Conservation (phyloP, 164 flowering plant species). For the Umbilicus rupestris region DNA sequence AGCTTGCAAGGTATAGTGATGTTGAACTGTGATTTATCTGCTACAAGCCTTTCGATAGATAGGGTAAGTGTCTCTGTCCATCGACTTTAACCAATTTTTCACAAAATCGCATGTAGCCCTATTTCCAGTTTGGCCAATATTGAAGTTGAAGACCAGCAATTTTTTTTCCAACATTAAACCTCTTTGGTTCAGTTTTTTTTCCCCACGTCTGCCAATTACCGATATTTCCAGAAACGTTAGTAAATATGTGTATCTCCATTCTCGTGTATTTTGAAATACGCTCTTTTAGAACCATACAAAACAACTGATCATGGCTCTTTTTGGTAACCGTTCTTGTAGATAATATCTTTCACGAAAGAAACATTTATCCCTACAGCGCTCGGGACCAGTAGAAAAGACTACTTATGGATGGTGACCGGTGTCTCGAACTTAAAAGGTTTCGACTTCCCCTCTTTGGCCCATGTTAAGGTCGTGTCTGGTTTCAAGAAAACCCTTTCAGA, state of each 20-base stretch:
- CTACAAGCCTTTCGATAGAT: conserved; percentile 36
- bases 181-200: no score
- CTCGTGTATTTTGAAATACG: no score
- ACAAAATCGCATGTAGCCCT: neutral
- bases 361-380: conserved; percentile 68
- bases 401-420: conserved; percentile 80
- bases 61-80: conserved; percentile 61
- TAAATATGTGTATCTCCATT: no score
- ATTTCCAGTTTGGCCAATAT: neutral
- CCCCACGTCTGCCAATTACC: no score
- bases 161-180: no score
- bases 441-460: conserved; percentile 33
- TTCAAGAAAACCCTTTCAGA: conserved; percentile 18
- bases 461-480: conserved; percentile 48
- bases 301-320: neutral
- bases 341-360: conserved; percentile 37
- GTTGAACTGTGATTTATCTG: conserved; percentile 35
- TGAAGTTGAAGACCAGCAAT: no score
- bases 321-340: conserved; percentile 25
- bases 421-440: conserved; percentile 42
- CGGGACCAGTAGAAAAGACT: conserved; percentile 29
- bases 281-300: no score
- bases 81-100: neutral
- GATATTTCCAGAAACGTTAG: no score
- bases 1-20: conserved; percentile 71